phyloP scores from a whole-genome alignment of 2,329 filamentous ascomycete species.

The Aureobasidium sp. region DNA sequence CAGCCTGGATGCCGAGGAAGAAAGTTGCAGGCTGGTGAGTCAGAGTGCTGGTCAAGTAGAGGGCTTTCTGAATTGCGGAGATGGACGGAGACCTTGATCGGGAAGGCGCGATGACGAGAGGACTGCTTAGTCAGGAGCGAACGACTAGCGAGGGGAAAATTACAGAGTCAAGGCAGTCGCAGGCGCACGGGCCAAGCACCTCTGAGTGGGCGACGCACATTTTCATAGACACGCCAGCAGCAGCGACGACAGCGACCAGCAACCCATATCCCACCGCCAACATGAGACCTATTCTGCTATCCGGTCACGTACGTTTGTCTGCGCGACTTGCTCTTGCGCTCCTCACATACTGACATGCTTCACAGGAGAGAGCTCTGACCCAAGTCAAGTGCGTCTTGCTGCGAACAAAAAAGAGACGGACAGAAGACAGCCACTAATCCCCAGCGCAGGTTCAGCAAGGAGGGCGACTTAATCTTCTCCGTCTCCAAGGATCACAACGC shows the following conservation, averaged over 20 bases:
- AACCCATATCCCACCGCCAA: constrained; percentile 33
- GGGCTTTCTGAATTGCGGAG: not conserved
- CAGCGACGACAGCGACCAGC: not conserved
- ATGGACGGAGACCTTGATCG: not conserved
- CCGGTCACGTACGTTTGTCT: constrained; percentile 68
- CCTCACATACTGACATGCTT: not conserved
- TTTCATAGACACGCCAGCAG: not conserved
- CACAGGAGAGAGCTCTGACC: constrained; percentile 79
- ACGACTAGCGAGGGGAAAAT: not conserved
- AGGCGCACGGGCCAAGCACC: not conserved
- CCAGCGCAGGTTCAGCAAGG: constrained; percentile 66
- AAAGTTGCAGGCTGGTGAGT: not conserved
- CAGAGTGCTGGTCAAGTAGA: not conserved
- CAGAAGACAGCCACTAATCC: constrained; percentile 2
- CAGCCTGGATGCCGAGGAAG: no score
- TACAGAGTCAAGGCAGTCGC: not conserved
- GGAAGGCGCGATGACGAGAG: not conserved
- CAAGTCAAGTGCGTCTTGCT: constrained; percentile 65
- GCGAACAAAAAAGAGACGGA: not conserved
- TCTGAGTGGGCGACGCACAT: constrained; percentile 5
- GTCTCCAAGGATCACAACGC: constrained; percentile 94
- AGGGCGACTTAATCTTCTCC: constrained; percentile 95
- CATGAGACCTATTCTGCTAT: constrained; percentile 95
- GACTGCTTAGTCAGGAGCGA: no score
- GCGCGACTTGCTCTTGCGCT: not conserved